Conservation (phyloP, 2,329 filamentous ascomycete species). For the Fusarium bulbicola region DNA sequence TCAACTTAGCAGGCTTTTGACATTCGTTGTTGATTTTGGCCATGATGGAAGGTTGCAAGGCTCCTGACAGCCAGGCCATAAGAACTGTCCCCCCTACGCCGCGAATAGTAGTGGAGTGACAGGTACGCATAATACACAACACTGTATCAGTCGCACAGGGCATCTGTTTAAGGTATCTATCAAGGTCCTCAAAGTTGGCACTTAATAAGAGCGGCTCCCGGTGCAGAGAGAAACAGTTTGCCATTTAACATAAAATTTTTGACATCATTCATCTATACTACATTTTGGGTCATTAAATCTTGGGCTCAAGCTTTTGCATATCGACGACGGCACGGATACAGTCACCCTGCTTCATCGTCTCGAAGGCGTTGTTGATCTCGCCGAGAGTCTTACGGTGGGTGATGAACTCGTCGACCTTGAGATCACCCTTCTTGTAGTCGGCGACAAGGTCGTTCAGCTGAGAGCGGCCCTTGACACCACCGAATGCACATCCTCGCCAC, state of each 20-base stretch:
- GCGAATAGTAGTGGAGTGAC: constrained; percentile 1
- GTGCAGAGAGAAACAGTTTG: background rate
- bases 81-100: background rate
- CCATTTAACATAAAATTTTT: constrained; percentile 30
- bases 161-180: constrained; percentile 10
- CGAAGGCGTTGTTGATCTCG: constrained; percentile 90
- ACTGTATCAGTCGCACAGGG: constrained; percentile 18
- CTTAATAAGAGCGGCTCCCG: constrained; percentile 13
- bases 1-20: background rate
- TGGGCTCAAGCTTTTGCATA: constrained; percentile 55
- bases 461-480: constrained; percentile 95
- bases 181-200: constrained; percentile 22
- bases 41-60: background rate
- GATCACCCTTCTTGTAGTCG: constrained; percentile 87
- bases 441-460: constrained; percentile 88
- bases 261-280: constrained; percentile 39
- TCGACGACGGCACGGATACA: constrained; percentile 95
- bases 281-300: constrained; percentile 40
- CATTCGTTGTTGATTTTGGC: background rate
- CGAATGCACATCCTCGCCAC: constrained; percentile 98
- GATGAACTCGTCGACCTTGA: constrained; percentile 99
- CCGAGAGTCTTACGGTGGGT: constrained; percentile 87
- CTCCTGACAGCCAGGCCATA: background rate
- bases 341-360: constrained; percentile 94
- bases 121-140: background rate